Conservation (phyloP, 805 yeast genomes). For the Yamadazyma tumulicola region DNA sequence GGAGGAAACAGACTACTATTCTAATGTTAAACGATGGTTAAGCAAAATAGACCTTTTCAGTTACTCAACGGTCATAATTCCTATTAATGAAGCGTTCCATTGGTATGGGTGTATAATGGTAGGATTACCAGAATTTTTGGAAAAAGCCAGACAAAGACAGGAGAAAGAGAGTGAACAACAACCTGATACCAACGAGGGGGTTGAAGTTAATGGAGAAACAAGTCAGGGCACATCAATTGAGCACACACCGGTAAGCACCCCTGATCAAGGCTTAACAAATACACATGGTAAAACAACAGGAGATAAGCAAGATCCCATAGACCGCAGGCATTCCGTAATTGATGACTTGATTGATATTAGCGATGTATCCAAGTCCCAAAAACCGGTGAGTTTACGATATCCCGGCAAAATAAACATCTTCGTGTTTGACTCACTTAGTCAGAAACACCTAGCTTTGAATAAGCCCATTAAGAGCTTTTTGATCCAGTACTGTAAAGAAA, state of each 20-base stretch:
- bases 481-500: slow-evolving; percentile 66
- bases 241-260: background rate
- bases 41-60: slow-evolving; percentile 56
- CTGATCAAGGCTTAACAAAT: background rate
- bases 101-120: slow-evolving; percentile 84
- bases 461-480: slow-evolving; percentile 57
- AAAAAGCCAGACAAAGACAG: slow-evolving; percentile 1
- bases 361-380: background rate
- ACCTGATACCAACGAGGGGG: background rate
- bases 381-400: background rate
- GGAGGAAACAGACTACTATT: slow-evolving; percentile 40
- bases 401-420: slow-evolving; percentile 34
- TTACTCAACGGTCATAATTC: slow-evolving; percentile 64
- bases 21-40: slow-evolving; percentile 76
- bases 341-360: background rate
- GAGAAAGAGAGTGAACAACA: background rate
- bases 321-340: background rate
- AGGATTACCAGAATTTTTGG: slow-evolving; percentile 40
- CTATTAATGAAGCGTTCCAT: slow-evolving; percentile 77
- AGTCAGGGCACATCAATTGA: background rate
- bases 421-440: slow-evolving; percentile 75
- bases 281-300: background rate
- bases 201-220: background rate
- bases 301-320: background rate
- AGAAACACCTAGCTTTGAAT: slow-evolving; percentile 49